Evolutionary conservation across 208 protist species (phyloP), one percentile per base, ranked within the genome.

Genomic region (Leishmania guyanensis): DNA sequence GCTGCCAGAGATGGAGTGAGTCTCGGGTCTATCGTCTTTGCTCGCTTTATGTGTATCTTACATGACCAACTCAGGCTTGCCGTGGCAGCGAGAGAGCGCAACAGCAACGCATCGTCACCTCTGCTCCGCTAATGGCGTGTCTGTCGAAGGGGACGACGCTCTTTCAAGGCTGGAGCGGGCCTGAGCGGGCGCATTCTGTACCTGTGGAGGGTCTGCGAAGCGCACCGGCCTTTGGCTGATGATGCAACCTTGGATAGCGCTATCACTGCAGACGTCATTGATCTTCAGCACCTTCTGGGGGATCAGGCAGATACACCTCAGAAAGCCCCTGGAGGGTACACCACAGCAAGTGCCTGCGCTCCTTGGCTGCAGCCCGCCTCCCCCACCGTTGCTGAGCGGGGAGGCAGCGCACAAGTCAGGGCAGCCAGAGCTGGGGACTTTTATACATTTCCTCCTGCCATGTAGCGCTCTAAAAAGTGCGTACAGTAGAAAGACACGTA

Each of bases 31-130:
- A 79, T 84, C 60, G 81, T 91, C 16, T 84, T 95, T 16, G 75
- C 86, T 0, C 92, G 93, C 80, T 92, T 89, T 64, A 90, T 94
- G 87, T 84, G 92, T 66, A 89, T 95, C 43, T 78, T 88, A 3
- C 85, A 89, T 81, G 92, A 89, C 2, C 75, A 87, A 22, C 73
- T 50, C 48, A 88, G 78, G 62, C 79, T 94, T 3, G 82, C 83
- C 10, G 51, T 71, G 26, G 51, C 62, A 5, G 90, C 90, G 1
- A 74, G 89, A 12, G 79, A 72, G 43, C 43, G 16, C n/a, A 39
- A 5, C 79, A 82, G 33, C 14, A 54, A 26, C 72, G 93, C n/a
- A 22, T 75, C 68, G 82, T 93, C 60, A 90, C 77, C 60, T 46
- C 80, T 16, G 84, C 93, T 64, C 77, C 86, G 16, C 77, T 93